phyloP scores from a whole-genome alignment of 495 filamentous ascomycete genomes.

The Penicillium flavigenum region DNA sequence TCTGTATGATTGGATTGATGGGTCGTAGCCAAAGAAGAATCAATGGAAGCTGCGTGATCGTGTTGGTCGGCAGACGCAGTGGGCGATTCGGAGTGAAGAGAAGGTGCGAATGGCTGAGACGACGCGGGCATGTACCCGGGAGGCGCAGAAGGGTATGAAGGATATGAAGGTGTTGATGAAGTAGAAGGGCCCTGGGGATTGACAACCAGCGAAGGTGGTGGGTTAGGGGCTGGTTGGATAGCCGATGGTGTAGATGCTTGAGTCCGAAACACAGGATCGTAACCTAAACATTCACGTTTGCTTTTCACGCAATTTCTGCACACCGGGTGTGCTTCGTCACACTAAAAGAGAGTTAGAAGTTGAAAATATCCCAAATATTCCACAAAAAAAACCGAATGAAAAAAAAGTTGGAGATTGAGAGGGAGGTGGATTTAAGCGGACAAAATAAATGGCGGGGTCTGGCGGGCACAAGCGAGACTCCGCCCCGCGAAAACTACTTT shows the following conservation, averaged over 20 bases:
- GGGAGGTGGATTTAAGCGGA: conserved; percentile 24
- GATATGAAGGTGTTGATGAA: conserved; percentile 37
- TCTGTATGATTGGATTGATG: conserved; percentile 33
- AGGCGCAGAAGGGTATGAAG: conserved; percentile 48
- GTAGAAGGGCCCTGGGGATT: conserved; percentile 45
- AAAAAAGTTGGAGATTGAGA: conserved; percentile 15
- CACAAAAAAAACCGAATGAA: conserved; percentile 13
- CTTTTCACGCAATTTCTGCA: conserved; percentile 98
- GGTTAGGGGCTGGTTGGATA: conserved; percentile 72
- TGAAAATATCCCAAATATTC: conserved; percentile 19
- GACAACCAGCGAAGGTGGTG: conserved; percentile 48
- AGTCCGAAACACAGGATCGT: conserved; percentile 96
- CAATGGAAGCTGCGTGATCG: conserved; percentile 69
- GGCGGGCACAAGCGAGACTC: conserved; percentile 49
- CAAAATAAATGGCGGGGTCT: conserved; percentile 44
- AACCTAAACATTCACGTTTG: conserved; percentile 94
- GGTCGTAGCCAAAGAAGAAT: conserved; percentile 64
- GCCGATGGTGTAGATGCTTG: conserved; percentile 69
- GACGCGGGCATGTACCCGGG: conserved; percentile 60
- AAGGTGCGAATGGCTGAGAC: conserved; percentile 60
- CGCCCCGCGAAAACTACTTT: conserved; percentile 37
- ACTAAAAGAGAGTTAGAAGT: conserved; percentile 53
- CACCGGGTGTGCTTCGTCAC: conserved; percentile 91
- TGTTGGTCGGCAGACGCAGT: conserved; percentile 48
- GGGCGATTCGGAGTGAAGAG: conserved; percentile 48